A percentile compares a stretch with the other conserved stretches of the same genome.
Conservation (phyloP, 179 eudicot genomes). For the Vitellaria paradoxa region DNA sequence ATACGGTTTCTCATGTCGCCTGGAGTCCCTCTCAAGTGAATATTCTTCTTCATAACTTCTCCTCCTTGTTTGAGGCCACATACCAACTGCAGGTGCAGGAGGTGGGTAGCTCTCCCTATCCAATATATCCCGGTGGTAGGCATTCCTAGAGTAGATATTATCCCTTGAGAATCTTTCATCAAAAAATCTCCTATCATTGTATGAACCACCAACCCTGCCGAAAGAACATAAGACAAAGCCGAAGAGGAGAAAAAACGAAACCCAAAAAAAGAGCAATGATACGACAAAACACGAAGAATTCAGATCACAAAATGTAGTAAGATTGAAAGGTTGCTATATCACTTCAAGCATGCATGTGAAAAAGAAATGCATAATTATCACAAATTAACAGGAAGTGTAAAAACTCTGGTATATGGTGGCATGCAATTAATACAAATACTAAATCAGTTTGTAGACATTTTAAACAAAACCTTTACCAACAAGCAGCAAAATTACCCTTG, state of each 20-base stretch:
- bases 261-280: slow-evolving; percentile 21
- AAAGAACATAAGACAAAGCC: slow-evolving; percentile 28
- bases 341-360: slow-evolving; percentile 1
- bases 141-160: slow-evolving; percentile 56
- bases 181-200: slow-evolving; percentile 86
- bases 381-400: neutral
- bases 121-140: slow-evolving; percentile 56
- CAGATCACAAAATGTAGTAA: neutral
- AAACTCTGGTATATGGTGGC: neutral
- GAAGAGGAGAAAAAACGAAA: slow-evolving; percentile 24
- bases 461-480: slow-evolving; percentile 4
- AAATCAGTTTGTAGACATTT: neutral
- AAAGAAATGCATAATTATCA: neutral
- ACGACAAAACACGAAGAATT: neutral
- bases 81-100: slow-evolving; percentile 61
- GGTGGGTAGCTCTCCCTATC: slow-evolving; percentile 76
- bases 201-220: slow-evolving; percentile 84
- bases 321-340: neutral
- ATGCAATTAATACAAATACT: neutral
- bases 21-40: slow-evolving; percentile 69
- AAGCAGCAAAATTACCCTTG: slow-evolving; percentile 16
- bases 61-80: slow-evolving; percentile 80
- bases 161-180: slow-evolving; percentile 85
- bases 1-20: slow-evolving; percentile 74
- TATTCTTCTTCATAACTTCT: slow-evolving; percentile 87